A percentile compares a stretch with the other conserved stretches of the same genome.
phyloP scores from a whole-genome alignment of 2,329 filamentous ascomycete genomes.

The Pezicula radicicola region DNA sequence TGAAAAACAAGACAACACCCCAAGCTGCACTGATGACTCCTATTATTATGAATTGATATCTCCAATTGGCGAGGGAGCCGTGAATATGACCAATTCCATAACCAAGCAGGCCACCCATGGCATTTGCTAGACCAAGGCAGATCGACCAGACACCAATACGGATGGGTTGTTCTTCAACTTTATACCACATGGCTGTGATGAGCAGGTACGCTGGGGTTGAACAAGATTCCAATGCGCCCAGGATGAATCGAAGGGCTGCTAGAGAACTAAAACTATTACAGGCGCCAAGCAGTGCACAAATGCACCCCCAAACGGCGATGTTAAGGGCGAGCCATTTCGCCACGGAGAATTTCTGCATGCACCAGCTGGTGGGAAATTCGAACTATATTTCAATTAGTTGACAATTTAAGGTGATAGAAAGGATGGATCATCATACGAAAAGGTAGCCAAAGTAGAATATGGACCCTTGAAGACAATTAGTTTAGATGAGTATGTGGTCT shows the following conservation, averaged over 20 bases:
- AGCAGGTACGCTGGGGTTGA: slow-evolving; percentile 33
- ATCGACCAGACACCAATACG: slow-evolving; percentile 57
- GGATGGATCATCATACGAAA: background rate
- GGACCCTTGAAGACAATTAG: background rate
- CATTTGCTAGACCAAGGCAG: slow-evolving; percentile 45
- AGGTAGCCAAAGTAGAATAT: background rate
- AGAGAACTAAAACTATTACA: background rate
- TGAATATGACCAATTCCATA: slow-evolving; percentile 52
- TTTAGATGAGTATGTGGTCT: no score
- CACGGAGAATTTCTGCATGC: background rate
- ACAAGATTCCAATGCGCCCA: slow-evolving; percentile 7
- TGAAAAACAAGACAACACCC: slow-evolving; percentile 34
- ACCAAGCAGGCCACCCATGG: slow-evolving; percentile 45
- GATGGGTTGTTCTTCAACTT: slow-evolving; percentile 49
- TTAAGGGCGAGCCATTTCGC: background rate
- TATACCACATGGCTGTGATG: slow-evolving; percentile 51
- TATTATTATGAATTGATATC: slow-evolving; percentile 41
- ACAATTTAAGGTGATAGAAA: background rate
- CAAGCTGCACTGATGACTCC: slow-evolving; percentile 21
- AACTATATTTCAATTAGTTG: background rate
- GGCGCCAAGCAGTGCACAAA: background rate
- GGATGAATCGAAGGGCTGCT: slow-evolving; percentile 3
- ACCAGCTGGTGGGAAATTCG: background rate
- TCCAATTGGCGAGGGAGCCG: slow-evolving; percentile 54
- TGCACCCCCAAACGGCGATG: background rate